Percentiles rank a stretch among this genome's conserved stretches.
These are phyloP conservation scores for Pelagophyceae sp. DNA, from an alignment of 352 stramenopile species.

Conservation along the genomic window DNA sequence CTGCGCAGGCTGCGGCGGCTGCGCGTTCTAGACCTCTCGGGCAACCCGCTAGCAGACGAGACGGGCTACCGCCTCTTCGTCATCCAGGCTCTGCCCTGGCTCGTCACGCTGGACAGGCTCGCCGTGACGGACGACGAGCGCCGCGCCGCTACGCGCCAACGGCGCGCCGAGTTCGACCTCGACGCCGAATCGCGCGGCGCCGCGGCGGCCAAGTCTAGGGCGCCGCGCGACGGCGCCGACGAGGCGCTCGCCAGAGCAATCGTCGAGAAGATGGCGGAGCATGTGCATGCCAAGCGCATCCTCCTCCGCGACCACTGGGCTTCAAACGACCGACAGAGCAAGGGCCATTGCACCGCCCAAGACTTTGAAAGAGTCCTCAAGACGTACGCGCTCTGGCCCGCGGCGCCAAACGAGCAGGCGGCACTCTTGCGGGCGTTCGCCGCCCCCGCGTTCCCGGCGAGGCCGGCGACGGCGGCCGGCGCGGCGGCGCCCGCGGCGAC, in stretches of 20 bases:
- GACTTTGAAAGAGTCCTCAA: background rate
- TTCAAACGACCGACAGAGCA: background rate
- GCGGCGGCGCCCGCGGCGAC: background rate
- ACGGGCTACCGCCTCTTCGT: conserved; percentile 69
- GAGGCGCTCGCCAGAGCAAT: background rate
- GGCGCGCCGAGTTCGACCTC: background rate
- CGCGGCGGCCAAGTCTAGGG: background rate
- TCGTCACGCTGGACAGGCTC: conserved; percentile 64
- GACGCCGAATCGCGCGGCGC: background rate
- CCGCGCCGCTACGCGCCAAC: conserved; percentile 31
- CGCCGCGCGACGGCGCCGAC: background rate
- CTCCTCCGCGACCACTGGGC: conserved; percentile 24
- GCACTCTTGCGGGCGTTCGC: background rate
- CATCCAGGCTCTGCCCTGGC: conserved; percentile 57
- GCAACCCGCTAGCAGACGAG: conserved; percentile 64
- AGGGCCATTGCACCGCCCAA: background rate
- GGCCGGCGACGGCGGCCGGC: background rate
- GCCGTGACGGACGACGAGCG: conserved; percentile 62
- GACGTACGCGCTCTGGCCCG: conserved; percentile 1
- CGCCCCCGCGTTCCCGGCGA: no score
- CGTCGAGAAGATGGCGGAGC: background rate
- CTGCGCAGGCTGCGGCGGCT: conserved; percentile 55
- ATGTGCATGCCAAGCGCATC: conserved; percentile 19
- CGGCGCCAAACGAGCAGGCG: background rate
- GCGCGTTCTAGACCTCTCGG: conserved; percentile 63